Conservation (phyloP, 176 grass and related monocot genomes). For the Triticum dicoccoides region DNA sequence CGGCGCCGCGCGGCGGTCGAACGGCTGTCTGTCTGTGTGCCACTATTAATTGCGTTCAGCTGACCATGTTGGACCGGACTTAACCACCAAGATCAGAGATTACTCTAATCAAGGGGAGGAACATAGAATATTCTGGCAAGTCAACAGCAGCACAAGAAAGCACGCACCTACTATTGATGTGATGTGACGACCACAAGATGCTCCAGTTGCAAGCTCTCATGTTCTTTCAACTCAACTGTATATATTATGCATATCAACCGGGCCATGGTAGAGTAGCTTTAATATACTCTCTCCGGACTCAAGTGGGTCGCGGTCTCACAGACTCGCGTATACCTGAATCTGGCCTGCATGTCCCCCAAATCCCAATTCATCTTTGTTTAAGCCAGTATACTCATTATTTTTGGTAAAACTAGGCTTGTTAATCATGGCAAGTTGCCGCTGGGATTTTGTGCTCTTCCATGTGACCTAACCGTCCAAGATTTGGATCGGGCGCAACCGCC, state of each 20-base stretch:
- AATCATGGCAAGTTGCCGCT: conserved; percentile 36
- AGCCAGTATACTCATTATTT: neutral
- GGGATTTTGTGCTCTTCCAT: conserved; percentile 9
- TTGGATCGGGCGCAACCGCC: conserved; percentile 8
- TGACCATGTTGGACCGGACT: conserved; percentile 18
- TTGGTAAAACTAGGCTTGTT: neutral
- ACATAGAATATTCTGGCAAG: conserved; percentile 9
- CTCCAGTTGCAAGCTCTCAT: conserved; percentile 5
- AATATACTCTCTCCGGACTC: neutral
- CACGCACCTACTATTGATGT: neutral
- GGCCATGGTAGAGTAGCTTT: neutral
- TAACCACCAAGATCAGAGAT: neutral
- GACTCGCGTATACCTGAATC: conserved; percentile 38
- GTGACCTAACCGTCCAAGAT: conserved; percentile 31
- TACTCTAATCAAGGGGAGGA: neutral
- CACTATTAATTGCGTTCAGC: neutral
- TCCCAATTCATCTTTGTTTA: conserved; percentile 41
- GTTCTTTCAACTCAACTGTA: neutral
- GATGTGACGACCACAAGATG: conserved; percentile 2
- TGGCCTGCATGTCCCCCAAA: conserved; percentile 50
- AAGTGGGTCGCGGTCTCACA: conserved; percentile 13
- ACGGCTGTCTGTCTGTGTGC: conserved; percentile 23
- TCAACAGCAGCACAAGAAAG: conserved; percentile 20
- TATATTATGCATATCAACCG: neutral
- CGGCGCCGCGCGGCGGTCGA: conserved; percentile 26